Conservation (phyloP, 208 protist genomes). For the Trypanosoma avium region DNA sequence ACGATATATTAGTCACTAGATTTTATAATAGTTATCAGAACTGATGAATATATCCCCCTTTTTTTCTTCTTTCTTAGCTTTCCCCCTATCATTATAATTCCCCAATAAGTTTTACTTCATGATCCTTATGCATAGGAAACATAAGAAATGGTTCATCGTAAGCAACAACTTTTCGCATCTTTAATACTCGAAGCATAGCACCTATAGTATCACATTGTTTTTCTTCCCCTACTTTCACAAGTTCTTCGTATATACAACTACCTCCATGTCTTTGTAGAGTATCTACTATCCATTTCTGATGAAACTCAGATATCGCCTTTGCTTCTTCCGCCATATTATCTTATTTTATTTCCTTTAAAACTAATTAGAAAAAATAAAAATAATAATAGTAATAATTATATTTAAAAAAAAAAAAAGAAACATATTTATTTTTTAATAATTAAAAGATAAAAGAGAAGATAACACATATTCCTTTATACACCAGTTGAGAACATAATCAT, state of each 20-base stretch:
- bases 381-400: conserved; percentile 1
- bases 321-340: conserved; percentile 11
- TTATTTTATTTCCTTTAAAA: background rate
- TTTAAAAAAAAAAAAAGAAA: conserved; percentile 12
- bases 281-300: conserved; percentile 17
- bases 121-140: conserved; percentile 19
- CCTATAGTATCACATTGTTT: conserved; percentile 16
- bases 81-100: background rate
- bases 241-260: conserved; percentile 4
- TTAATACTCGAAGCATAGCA: conserved; percentile 12
- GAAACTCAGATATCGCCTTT: conserved; percentile 8
- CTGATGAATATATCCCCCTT: too few species aligned
- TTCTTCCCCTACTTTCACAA: conserved; percentile 15
- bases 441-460: background rate
- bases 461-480: background rate
- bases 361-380: background rate
- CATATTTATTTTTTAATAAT: background rate
- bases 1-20: too few species aligned
- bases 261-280: background rate
- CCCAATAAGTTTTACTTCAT: conserved; percentile 6
- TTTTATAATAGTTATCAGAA: too few species aligned
- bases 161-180: conserved; percentile 7
- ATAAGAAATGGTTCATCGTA: conserved; percentile 13
- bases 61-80: background rate
- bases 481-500: background rate